These are phyloP conservation scores for Corylus heterophylla DNA, from an alignment of 306 rosid genomes.

Conservation along the genomic window DNA sequence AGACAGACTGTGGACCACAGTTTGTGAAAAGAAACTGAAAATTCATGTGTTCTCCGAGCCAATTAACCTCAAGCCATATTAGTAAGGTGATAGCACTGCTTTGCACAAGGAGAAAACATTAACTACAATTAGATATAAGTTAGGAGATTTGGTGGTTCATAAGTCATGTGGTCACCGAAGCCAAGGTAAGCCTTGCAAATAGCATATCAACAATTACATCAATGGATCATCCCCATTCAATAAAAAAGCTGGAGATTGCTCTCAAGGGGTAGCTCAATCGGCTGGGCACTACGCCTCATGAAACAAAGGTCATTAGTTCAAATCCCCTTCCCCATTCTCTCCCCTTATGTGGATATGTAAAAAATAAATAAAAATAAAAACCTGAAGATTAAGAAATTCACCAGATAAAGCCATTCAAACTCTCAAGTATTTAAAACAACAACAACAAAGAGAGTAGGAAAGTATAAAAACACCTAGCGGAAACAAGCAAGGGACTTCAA, in stretches of 20 bases:
- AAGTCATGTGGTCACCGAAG: neutral
- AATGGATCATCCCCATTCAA: neutral
- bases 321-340: too few relatives aligned
- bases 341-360: too few relatives aligned
- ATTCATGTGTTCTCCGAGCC: neutral
- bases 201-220: neutral
- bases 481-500: neutral
- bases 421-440: neutral
- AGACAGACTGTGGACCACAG: neutral
- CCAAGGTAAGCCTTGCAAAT: neutral
- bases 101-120: neutral
- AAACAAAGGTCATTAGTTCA: too few relatives aligned
- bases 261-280: too few relatives aligned
- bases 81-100: neutral
- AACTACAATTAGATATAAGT: neutral
- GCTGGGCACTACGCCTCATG: too few relatives aligned
- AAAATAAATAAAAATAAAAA: too few relatives aligned
- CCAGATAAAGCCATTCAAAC: constrained; percentile 4
- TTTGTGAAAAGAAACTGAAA: neutral
- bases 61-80: neutral
- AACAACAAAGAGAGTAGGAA: neutral
- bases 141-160: neutral
- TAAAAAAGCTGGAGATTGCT: neutral
- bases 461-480: neutral
- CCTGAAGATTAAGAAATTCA: neutral